phyloP scores from a whole-genome alignment of 352 stramenopile species.

The Pythium biforme region DNA sequence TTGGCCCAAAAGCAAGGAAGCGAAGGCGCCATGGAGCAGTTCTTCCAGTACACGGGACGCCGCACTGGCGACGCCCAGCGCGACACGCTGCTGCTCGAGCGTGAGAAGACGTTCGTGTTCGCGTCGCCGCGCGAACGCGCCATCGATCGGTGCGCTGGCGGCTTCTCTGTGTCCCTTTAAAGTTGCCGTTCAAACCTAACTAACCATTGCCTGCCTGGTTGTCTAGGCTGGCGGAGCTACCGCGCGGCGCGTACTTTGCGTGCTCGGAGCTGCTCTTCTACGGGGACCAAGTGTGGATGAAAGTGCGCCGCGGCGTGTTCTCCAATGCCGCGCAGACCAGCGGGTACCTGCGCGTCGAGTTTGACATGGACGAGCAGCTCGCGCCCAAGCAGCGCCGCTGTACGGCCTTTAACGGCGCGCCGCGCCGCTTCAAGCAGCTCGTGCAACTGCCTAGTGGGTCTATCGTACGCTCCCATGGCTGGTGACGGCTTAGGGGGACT shows the following conservation, averaged over 20 bases:
- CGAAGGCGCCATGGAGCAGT: conserved; percentile 54
- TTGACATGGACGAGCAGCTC: conserved; percentile 38
- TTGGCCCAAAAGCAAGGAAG: neutral
- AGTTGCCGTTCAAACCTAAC: no score
- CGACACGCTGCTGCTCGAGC: conserved; percentile 30
- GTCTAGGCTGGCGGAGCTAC: conserved; percentile 49
- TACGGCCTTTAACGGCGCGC: conserved; percentile 18
- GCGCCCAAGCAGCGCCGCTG: conserved; percentile 25
- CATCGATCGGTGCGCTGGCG: conserved; percentile 42
- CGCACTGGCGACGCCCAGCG: conserved; percentile 25
- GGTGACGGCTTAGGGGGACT: no score
- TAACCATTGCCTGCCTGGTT: no score
- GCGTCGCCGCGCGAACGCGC: conserved; percentile 51
- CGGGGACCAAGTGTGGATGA: conserved; percentile 67
- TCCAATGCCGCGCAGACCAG: conserved; percentile 63
- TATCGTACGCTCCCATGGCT: no score
- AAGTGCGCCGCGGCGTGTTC: conserved; percentile 74
- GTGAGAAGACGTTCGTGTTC: conserved; percentile 63
- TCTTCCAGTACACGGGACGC: conserved; percentile 68
- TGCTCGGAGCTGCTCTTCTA: conserved; percentile 54
- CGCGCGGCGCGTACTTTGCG: conserved; percentile 64
- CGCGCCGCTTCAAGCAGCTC: conserved; percentile 49
- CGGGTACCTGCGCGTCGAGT: conserved; percentile 67
- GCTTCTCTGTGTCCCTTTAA: no score
- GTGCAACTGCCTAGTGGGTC: conserved; percentile 52